Evolutionary conservation across 805 yeast species (phyloP).

Genomic region (Starmera dryadoides): DNA sequence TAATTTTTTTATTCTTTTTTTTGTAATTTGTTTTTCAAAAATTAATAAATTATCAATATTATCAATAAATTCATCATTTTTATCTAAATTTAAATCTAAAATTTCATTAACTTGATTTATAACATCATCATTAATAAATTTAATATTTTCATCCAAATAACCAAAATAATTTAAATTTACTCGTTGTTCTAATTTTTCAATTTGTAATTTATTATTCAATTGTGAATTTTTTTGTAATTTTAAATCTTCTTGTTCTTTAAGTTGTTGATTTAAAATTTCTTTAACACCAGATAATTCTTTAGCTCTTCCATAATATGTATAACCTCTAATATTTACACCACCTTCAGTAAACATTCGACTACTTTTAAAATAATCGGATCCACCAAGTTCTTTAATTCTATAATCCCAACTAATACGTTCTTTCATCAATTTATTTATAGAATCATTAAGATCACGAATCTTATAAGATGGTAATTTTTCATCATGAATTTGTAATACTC

Average conservation of each 20-base stretch:
- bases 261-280: constrained; percentile 32
- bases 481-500: constrained; percentile 60
- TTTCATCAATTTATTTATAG: constrained; percentile 53
- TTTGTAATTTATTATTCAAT: constrained; percentile 13
- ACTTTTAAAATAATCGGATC: constrained; percentile 49
- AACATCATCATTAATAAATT: no score
- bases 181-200: constrained; percentile 19
- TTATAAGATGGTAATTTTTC: constrained; percentile 48
- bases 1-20: constrained; percentile 10
- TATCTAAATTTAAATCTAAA: no score
- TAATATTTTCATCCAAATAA: constrained; percentile 25
- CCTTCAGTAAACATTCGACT: constrained; percentile 8
- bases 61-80: no score
- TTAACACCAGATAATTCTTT: constrained; percentile 70
- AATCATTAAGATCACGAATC: constrained; percentile 68
- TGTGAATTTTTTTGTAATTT: constrained; percentile 9
- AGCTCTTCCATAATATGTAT: constrained; percentile 77
- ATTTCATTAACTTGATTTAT: no score
- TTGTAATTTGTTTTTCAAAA: constrained; percentile 23
- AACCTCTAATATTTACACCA: constrained; percentile 15
- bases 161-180: constrained; percentile 38
- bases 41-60: no score
- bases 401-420: constrained; percentile 78
- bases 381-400: constrained; percentile 63
- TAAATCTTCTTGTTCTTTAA: constrained; percentile 15